Percentiles rank a stretch among this genome's conserved stretches.
These are phyloP conservation scores for Ceratocystiopsis sp. DNA, from an alignment of 2,329 filamentous ascomycete species.

Conservation along the genomic window DNA sequence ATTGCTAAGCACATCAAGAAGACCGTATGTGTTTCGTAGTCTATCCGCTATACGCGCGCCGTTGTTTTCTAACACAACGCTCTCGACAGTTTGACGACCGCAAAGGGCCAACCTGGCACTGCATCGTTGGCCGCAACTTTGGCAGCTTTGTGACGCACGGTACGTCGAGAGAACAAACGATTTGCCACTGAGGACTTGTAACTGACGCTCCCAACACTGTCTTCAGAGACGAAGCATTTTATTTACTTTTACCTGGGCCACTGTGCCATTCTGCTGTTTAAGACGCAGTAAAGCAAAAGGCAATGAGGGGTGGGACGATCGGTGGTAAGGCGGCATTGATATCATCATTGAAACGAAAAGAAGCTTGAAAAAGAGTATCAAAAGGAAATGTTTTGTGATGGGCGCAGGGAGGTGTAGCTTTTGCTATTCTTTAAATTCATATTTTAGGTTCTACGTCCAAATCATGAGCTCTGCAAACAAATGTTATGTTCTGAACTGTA, in stretches of 20 bases:
- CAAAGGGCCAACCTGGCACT: conserved; percentile 98
- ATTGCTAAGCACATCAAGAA: conserved; percentile 94
- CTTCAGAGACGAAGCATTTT: conserved; percentile 92
- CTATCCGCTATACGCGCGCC: neutral
- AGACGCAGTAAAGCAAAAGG: conserved; percentile 60
- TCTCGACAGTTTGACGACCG: conserved; percentile 69
- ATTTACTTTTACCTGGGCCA: conserved; percentile 99
- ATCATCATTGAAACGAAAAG: neutral
- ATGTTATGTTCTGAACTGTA: neutral
- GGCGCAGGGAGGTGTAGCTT: too few relatives aligned
- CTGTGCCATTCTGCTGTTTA: conserved; percentile 96
- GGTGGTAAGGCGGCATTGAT: too few relatives aligned
- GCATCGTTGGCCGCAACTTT: conserved; percentile 96
- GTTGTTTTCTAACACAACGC: too few relatives aligned
- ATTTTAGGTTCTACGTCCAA: too few relatives aligned
- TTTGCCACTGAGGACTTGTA: too few relatives aligned
- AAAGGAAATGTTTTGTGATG: too few relatives aligned
- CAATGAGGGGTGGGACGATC: too few relatives aligned
- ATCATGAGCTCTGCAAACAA: too few relatives aligned
- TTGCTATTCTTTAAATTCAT: too few relatives aligned
- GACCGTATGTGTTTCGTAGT: conserved; percentile 39
- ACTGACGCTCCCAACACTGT: too few relatives aligned
- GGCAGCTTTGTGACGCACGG: conserved; percentile 97
- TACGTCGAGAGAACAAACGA: conserved; percentile 24
- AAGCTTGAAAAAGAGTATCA: neutral